Percentiles rank a stretch among this genome's conserved stretches.
These are phyloP conservation scores for Globisporangium camurandrum DNA, from an alignment of 352 stramenopile genomes.

Conservation along the genomic window DNA sequence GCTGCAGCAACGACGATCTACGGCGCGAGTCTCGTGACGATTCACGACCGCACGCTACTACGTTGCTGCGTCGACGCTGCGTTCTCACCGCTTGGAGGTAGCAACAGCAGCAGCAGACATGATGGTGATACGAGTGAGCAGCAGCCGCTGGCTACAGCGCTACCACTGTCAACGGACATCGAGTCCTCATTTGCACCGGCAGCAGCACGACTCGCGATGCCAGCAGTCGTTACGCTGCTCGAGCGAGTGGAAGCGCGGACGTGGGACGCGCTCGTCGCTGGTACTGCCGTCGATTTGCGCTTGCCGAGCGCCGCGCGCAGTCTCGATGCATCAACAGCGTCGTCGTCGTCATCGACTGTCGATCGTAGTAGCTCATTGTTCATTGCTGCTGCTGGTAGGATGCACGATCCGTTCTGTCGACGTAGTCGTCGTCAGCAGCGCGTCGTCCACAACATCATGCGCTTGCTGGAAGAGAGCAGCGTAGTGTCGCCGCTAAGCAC, in stretches of 20 bases:
- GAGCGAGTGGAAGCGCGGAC: slow-evolving; percentile 11
- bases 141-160: too few species aligned
- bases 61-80: slow-evolving; percentile 19
- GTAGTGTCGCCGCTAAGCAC: neutral
- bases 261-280: slow-evolving; percentile 12
- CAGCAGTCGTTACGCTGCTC: slow-evolving; percentile 14
- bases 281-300: slow-evolving; percentile 4
- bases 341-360: too few species aligned
- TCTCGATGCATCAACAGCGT: too few species aligned
- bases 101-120: slow-evolving; percentile 5
- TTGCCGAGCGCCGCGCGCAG: neutral
- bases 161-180: neutral
- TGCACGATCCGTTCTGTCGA: neutral
- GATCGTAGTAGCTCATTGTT: too few species aligned
- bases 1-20: slow-evolving; percentile 26
- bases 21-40: slow-evolving; percentile 10
- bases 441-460: neutral
- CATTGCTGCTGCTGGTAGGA: neutral
- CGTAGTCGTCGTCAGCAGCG: neutral
- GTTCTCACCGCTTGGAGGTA: neutral
- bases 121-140: neutral
- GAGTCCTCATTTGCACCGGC: neutral
- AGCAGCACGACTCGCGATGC: slow-evolving; percentile 12
- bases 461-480: slow-evolving; percentile 4
- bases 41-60: slow-evolving; percentile 20